Evolutionary conservation across 2,329 filamentous ascomycete genomes (phyloP), one percentile per base, ranked within the genome.

Genomic region (Fusarium succisae): DNA sequence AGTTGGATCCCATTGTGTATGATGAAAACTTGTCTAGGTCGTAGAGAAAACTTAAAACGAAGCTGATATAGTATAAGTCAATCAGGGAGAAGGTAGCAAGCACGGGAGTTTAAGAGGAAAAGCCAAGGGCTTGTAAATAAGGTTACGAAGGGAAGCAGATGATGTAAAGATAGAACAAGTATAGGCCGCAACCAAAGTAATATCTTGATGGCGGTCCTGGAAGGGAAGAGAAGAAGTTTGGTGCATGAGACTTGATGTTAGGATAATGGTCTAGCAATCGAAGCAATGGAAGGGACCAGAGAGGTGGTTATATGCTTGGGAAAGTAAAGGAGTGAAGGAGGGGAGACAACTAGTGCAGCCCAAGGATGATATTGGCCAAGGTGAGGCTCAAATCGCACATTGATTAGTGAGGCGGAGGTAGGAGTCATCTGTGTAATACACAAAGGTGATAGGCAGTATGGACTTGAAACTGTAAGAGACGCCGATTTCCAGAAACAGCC

Each of bases 301-400:
- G 47, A 30, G 38, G 45, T 59, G 43, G 51, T 75, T 74, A 74
- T 74, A 74, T 74, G 72, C 56, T 48, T 50, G 54, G 32, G n/a
- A 32, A 37, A 62, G 64, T 45, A 51, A 45, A 51, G 30, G 39
- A 66, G 67, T 58, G 44, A 51, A 28, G 35, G 60, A 51, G 48
- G 69, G 59, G 56, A 60, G 26, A 58, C 48, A 39, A 45, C 60
- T 51, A 69, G 56, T 72, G 56, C 65, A 62, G 26, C 56, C 43
- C 47, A 57, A 60, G 65, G 69, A 56, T 56, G 57, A 55, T 64
- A 51, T 63, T 62, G 53, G 51, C 47, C 62, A 76, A 70, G 62
- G 66, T 72, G 77, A 78, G 77, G 77, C 77, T 78, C 75, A 74
- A 78, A 77, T 65, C 59, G 77, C 77, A 78, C 76, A 75, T 78